A percentile compares a stretch with the other conserved stretches of the same genome.
phyloP scores from a whole-genome alignment of 73 alveolate species.

The Paramecium biaurelia region DNA sequence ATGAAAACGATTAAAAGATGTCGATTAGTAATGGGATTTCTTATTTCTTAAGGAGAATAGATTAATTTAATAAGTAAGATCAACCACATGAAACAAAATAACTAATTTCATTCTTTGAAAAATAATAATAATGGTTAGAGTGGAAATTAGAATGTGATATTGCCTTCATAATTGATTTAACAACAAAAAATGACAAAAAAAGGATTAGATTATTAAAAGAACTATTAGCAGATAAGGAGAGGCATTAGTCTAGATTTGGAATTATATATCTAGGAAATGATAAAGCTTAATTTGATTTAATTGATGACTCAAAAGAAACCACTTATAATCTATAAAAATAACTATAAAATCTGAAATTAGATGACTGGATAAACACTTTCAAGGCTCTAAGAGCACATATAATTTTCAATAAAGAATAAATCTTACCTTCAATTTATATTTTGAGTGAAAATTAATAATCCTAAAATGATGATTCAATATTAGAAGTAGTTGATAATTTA shows the following conservation, averaged over 20 bases:
- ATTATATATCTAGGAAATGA: background rate
- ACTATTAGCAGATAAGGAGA: background rate
- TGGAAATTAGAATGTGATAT: slow-evolving; percentile 3
- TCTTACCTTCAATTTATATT: background rate
- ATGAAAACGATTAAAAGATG: background rate
- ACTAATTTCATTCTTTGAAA: background rate
- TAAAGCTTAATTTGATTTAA: background rate
- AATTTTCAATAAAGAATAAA: background rate
- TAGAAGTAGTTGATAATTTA: background rate
- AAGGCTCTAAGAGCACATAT: slow-evolving; percentile 4
- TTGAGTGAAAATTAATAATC: background rate
- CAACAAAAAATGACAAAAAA: slow-evolving; percentile 9
- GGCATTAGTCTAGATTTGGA: slow-evolving; percentile 14
- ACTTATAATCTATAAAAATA: background rate
- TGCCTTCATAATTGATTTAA: background rate
- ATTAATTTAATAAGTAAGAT: background rate
- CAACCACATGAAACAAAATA: background rate
- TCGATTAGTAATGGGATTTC: background rate
- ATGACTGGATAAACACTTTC: background rate
- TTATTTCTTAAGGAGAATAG: background rate
- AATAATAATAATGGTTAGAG: background rate
- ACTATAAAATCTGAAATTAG: background rate
- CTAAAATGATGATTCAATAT: background rate
- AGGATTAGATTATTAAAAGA: background rate
- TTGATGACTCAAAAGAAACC: background rate